These are phyloP conservation scores for Senecio squalidus DNA, from an alignment of 140 eudicot genomes.

Conservation along the genomic window DNA sequence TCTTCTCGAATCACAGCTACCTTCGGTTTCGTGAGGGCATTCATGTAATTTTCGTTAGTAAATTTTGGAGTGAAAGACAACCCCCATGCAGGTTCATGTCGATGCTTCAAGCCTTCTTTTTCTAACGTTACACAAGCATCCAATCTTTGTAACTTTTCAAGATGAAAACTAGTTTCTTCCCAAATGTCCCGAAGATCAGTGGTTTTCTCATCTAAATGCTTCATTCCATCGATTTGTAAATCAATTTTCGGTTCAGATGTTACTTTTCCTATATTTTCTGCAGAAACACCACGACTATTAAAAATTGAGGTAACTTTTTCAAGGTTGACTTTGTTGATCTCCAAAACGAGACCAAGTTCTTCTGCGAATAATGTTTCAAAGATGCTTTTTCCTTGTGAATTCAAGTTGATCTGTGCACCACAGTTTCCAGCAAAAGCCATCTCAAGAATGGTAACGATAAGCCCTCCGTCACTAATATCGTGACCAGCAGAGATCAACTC, in stretches of 20 bases:
- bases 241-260: conserved; percentile 43
- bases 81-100: conserved; percentile 70
- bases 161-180: conserved; percentile 89
- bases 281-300: conserved; percentile 31
- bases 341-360: conserved; percentile 85
- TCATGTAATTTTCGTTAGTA: conserved; percentile 54
- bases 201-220: conserved; percentile 53
- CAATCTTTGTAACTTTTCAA: conserved; percentile 66
- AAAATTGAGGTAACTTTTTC: conserved; percentile 43
- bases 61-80: conserved; percentile 62
- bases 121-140: conserved; percentile 64
- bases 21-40: conserved; percentile 48
- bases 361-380: conserved; percentile 67
- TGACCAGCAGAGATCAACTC: conserved; percentile 88
- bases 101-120: conserved; percentile 71
- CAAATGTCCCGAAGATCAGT: conserved; percentile 72
- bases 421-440: conserved; percentile 99
- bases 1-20: conserved; percentile 89
- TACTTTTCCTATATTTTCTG: conserved; percentile 65
- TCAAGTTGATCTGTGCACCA: conserved; percentile 50
- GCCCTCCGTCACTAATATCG: conserved; percentile 91
- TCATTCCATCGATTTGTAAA: conserved; percentile 51
- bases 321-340: conserved; percentile 50
- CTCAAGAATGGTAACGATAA: conserved; percentile 60
- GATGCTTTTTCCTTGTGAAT: conserved; percentile 44